These are phyloP conservation scores for Penstemon barbatus DNA, from an alignment of 257 asterid genomes.

Conservation along the genomic window DNA sequence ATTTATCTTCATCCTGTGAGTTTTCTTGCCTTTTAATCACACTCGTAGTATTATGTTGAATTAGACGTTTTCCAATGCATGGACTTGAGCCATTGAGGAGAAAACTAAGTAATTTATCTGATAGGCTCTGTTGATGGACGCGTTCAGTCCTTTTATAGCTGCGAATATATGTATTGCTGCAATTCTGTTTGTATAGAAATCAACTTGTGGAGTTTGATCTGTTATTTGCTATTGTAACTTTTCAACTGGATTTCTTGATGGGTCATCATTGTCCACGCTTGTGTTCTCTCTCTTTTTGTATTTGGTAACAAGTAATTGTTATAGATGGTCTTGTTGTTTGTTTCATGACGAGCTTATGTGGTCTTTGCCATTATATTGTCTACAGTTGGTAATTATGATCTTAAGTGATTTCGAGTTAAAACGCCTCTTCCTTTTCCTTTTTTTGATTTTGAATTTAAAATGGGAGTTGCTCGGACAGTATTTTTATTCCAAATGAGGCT, in stretches of 20 bases:
- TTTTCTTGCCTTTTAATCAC: background rate
- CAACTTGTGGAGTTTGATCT: background rate
- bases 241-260: background rate
- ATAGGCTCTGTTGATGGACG: background rate
- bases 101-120: slow-evolving; percentile 6
- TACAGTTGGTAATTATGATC: background rate
- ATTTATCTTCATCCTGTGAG: background rate
- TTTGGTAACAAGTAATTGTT: background rate
- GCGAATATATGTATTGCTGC: background rate
- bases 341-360: background rate
- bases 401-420: slow-evolving; percentile 6
- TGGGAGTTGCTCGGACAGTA: background rate
- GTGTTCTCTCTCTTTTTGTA: background rate
- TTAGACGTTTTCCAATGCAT: slow-evolving; percentile 8
- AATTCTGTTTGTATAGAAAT: slow-evolving; percentile 2
- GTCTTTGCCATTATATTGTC: background rate
- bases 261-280: background rate
- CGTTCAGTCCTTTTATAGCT: background rate
- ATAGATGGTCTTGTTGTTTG: background rate
- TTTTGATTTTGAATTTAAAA: background rate
- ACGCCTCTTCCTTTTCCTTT: background rate
- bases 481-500: background rate
- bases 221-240: slow-evolving; percentile 9
- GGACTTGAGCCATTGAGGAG: slow-evolving; percentile 9
- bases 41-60: slow-evolving; percentile 7